Percentiles rank a stretch among this genome's conserved stretches.
Evolutionary conservation across 2,329 filamentous ascomycete species (phyloP).

Genomic region (Neonectria coccinea): DNA sequence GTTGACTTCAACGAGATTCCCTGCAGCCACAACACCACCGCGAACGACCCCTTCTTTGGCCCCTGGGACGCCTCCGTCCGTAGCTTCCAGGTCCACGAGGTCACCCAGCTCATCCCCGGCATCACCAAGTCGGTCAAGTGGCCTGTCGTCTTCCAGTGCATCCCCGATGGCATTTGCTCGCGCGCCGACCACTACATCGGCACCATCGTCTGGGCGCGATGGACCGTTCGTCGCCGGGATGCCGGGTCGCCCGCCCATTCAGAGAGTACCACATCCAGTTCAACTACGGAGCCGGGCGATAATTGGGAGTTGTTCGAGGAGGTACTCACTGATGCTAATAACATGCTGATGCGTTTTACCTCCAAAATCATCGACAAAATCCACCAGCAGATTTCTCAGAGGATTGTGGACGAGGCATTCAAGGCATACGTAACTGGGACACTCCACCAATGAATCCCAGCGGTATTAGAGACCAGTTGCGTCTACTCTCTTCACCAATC

Average conservation of each 20-base stretch:
- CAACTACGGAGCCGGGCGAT: conserved; percentile 22
- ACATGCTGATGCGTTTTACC: conserved; percentile 47
- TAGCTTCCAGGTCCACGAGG: conserved; percentile 44
- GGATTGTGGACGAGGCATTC: conserved; percentile 44
- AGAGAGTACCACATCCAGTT: conserved; percentile 26
- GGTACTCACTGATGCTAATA: conserved; percentile 44
- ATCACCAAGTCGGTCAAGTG: conserved; percentile 53
- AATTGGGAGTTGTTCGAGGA: conserved; percentile 45
- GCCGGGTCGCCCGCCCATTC: conserved; percentile 3
- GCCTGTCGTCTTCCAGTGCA: conserved; percentile 56
- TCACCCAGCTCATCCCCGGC: conserved; percentile 50
- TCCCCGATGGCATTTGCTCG: conserved; percentile 52
- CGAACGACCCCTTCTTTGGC: conserved; percentile 55
- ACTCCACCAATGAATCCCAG: background rate
- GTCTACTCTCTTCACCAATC: background rate
- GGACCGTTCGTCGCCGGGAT: conserved; percentile 34
- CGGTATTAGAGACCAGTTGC: background rate
- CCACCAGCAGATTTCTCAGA: conserved; percentile 43
- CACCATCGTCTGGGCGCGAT: conserved; percentile 54
- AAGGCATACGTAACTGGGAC: conserved; percentile 24
- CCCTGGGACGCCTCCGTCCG: conserved; percentile 50
- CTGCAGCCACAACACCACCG: conserved; percentile 46
- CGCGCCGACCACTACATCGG: conserved; percentile 55
- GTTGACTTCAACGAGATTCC: conserved; percentile 49
- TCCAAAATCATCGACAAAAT: conserved; percentile 41